These are phyloP conservation scores for Cladosporium colombiae DNA, from an alignment of 2,329 filamentous ascomycete species.

Conservation along the genomic window DNA sequence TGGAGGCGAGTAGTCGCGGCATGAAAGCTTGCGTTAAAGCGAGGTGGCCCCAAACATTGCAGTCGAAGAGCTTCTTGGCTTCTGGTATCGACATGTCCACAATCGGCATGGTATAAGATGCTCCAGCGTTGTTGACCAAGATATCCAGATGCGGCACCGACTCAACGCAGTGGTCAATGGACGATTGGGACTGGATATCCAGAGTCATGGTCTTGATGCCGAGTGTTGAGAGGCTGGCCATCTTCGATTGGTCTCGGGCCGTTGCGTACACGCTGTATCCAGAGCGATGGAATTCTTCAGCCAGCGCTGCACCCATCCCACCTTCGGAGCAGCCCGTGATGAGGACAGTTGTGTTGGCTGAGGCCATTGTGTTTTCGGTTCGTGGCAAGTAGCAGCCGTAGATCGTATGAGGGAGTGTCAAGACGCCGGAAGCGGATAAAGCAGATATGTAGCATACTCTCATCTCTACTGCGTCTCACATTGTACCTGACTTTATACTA, in stretches of 20 bases:
- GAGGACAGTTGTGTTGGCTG: not conserved
- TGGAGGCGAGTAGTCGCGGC: slow-evolving; percentile 40
- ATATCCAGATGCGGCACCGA: slow-evolving; percentile 43
- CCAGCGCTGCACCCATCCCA: not conserved
- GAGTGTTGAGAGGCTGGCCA: not conserved
- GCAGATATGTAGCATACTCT: too few species aligned
- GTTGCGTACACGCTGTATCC: not conserved
- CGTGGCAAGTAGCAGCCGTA: too few species aligned
- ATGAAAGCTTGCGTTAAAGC: slow-evolving; percentile 34
- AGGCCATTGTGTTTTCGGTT: not conserved
- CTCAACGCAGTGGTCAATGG: slow-evolving; percentile 33
- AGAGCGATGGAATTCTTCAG: not conserved
- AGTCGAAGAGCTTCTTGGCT: slow-evolving; percentile 35
- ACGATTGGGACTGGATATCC: slow-evolving; percentile 36
- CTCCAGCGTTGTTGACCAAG: slow-evolving; percentile 52
- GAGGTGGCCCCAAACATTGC: slow-evolving; percentile 39
- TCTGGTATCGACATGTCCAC: slow-evolving; percentile 29
- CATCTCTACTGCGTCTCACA: not conserved
- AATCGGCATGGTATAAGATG: slow-evolving; percentile 37
- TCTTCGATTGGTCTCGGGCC: not conserved
- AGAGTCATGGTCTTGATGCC: slow-evolving; percentile 23
- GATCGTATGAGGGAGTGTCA: too few species aligned
- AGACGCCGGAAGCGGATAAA: too few species aligned
- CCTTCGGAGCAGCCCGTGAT: not conserved
- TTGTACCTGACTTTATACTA: not conserved